A percentile compares a stretch with the other conserved stretches of the same genome.
Evolutionary conservation across 1,139 yeast genomes (phyloP).

Genomic region (Suhomyces chickasaworum): DNA sequence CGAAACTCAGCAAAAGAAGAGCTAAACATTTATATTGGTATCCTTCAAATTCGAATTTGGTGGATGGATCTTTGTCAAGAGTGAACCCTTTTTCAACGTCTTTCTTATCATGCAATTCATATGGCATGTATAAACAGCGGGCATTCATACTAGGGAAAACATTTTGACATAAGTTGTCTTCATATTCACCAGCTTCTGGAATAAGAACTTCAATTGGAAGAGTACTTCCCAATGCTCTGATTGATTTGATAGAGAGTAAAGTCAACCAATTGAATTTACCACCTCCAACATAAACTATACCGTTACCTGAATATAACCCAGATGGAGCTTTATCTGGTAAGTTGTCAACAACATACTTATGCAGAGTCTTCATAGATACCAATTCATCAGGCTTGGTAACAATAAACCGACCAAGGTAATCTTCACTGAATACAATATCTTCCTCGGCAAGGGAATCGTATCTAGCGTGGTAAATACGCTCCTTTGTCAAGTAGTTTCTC

Average conservation of each 20-base stretch:
- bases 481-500: conserved; percentile 36
- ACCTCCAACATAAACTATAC: conserved; percentile 83
- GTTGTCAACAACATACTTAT: conserved; percentile 50
- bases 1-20: conserved; percentile 71
- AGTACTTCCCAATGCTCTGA: conserved; percentile 62
- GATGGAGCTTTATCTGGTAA: conserved; percentile 53
- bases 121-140: conserved; percentile 63
- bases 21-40: conserved; percentile 82
- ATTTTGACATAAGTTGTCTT: conserved; percentile 62
- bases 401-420: conserved; percentile 54
- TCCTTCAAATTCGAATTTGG: conserved; percentile 59
- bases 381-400: conserved; percentile 53
- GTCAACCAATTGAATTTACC: conserved; percentile 77
- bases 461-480: conserved; percentile 53
- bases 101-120: conserved; percentile 47
- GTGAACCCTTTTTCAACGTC: conserved; percentile 10
- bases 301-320: conserved; percentile 61
- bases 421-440: conserved; percentile 39
- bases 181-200: conserved; percentile 71
- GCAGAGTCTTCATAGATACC: conserved; percentile 51
- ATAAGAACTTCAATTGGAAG: conserved; percentile 79
- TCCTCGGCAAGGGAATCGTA: conserved; percentile 36
- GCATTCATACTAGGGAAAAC: conserved; percentile 71
- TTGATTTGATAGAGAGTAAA: conserved; percentile 61
- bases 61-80: conserved; percentile 10